phyloP scores from a whole-genome alignment of 257 asterid genomes.

The Plantago ovata region DNA sequence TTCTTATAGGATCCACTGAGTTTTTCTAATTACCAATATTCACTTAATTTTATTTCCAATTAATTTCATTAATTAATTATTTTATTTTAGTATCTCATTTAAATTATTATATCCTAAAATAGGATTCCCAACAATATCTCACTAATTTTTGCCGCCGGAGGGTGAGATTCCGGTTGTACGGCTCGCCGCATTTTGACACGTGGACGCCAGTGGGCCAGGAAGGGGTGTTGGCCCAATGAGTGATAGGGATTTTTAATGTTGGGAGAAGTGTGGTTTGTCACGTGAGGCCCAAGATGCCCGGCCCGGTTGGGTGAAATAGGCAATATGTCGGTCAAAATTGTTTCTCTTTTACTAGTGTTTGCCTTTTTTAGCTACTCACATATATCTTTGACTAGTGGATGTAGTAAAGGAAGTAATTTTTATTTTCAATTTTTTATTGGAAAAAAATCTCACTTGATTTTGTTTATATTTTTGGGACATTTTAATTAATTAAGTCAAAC shows the following conservation, averaged over 20 bases:
- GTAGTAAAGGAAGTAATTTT: neutral
- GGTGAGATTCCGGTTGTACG: constrained; percentile 14
- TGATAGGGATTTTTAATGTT: constrained; percentile 34
- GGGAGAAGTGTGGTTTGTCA: constrained; percentile 65
- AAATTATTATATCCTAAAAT: neutral
- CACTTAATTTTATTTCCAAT: neutral
- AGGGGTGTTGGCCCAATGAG: constrained; percentile 53
- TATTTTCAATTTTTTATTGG: neutral
- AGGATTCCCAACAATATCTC: constrained; percentile 29
- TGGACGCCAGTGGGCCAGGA: constrained; percentile 22
- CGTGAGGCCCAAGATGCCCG: constrained; percentile 87
- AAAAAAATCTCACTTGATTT: too few relatives aligned
- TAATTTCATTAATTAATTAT: too few relatives aligned
- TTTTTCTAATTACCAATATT: neutral
- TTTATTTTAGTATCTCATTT: neutral
- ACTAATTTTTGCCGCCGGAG: constrained; percentile 13
- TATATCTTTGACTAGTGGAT: constrained; percentile 37
- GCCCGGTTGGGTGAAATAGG: constrained; percentile 38
- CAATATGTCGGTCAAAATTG: constrained; percentile 42
- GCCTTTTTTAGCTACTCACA: constrained; percentile 25
- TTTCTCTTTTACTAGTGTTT: neutral
- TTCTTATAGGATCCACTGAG: constrained; percentile 59
- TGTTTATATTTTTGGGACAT: too few relatives aligned
- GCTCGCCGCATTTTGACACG: constrained; percentile 50
- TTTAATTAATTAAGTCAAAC: too few relatives aligned